Base-by-base conservation (phyloP, 192 early-diverging fungal genomes). In the Backusella morwellensis region DNA sequence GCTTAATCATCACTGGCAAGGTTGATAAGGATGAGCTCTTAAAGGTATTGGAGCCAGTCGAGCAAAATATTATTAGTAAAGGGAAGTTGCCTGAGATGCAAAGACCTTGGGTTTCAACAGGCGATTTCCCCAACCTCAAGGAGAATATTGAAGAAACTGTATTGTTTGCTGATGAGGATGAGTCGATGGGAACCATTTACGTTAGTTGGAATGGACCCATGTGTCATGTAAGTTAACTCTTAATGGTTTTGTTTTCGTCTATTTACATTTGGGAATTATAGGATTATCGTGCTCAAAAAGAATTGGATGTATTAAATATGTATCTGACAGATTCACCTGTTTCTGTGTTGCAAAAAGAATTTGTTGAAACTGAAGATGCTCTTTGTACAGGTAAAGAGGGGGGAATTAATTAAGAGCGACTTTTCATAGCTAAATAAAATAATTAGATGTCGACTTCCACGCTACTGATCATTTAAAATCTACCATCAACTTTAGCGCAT, bases 351-450 rank as follows among this genome's bases (percentile, higher is more conserved):
- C 84, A 83, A 73, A 89, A 86, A 42, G 85, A 89, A 67, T 89
- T 90, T 84, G 89, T 90, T 15, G 89, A 90, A 74, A 88, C 86
- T 41, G 86, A 86, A 67, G 86, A 89, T 40, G 86, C 89, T 19
- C 81, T 88, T n/a, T 89, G 88, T 73, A 90, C 89, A 72, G 47
- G 47, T 50, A 50, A 50, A n/a, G 1, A 19, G 19, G 19, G 11
- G 17, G 4, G 12, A n/a, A n/a, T n/a, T n/a, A 81, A 85, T 32
- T 32, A 32, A 32, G 32, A 32, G 32, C 0, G 2, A 32, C 2
- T 32, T 32, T 32, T 32, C 32, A 32, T 3, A 32, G 32, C 32
- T 32, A 32, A 32, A 32, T 32, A 32, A 32, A 32, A 32, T 32
- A 32, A 32, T 32, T 32, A 32, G 88, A 85, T 32, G 81, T 90